Conservation (phyloP, 164 flowering plant species). For the Kingdonia uniflora region DNA sequence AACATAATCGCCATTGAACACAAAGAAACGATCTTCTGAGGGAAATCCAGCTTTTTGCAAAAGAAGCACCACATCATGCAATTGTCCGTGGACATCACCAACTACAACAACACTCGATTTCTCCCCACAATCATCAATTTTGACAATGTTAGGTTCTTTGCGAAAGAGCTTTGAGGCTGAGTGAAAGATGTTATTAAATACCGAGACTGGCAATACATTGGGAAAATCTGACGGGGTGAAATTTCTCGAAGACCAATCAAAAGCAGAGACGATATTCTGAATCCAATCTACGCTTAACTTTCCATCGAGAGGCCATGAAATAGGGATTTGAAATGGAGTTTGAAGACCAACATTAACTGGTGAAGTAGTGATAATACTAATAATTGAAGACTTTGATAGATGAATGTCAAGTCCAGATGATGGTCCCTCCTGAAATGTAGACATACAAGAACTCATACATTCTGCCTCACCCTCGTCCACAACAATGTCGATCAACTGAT, state of each 20-base stretch:
- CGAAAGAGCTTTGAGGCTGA: constrained; percentile 79
- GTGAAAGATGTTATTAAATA: constrained; percentile 52
- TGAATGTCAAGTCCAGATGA: too few relatives aligned
- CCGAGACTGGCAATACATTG: constrained; percentile 55
- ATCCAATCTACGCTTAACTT: constrained; percentile 53
- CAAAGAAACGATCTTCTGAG: constrained; percentile 47
- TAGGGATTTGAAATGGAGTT: constrained; percentile 23
- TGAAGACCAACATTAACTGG: neutral
- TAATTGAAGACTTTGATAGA: too few relatives aligned
- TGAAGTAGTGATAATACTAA: too few relatives aligned
- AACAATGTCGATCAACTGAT: too few relatives aligned
- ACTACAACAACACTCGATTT: constrained; percentile 65
- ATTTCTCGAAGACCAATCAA: constrained; percentile 74
- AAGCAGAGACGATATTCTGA: constrained; percentile 30
- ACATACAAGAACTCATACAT: too few relatives aligned
- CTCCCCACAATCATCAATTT: constrained; percentile 23
- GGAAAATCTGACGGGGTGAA: constrained; percentile 54
- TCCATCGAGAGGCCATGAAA: constrained; percentile 61
- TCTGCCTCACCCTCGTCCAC: too few relatives aligned
- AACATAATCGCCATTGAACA: constrained; percentile 96
- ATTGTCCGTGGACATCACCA: constrained; percentile 90
- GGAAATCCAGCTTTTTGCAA: constrained; percentile 68
- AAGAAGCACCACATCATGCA: constrained; percentile 66
- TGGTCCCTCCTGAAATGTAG: too few relatives aligned
- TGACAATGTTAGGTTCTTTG: constrained; percentile 77